A percentile compares a stretch with the other conserved stretches of the same genome.
phyloP scores from a whole-genome alignment of 2,329 filamentous ascomycete species.

The Ceratocystis albifundus region DNA sequence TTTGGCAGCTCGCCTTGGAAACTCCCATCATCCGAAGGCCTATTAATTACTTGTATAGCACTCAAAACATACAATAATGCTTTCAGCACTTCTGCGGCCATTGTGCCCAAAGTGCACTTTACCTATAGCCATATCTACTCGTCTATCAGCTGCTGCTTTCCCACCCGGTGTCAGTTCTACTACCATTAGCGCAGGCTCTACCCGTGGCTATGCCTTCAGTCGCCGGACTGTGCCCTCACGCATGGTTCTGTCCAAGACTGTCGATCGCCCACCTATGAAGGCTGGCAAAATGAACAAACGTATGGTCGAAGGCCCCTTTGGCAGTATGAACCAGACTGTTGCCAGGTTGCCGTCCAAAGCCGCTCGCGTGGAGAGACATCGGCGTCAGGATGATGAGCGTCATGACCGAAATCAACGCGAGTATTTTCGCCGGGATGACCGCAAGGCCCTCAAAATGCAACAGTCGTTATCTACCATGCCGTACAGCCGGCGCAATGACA shows the following conservation, averaged over 20 bases:
- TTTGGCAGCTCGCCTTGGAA: neutral
- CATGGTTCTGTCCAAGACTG: slow-evolving; percentile 47
- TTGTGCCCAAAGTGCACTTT: neutral
- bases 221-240: slow-evolving; percentile 35
- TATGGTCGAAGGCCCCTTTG: slow-evolving; percentile 40
- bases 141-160: neutral
- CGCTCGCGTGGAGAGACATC: slow-evolving; percentile 1
- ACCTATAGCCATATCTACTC: neutral
- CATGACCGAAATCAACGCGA: slow-evolving; percentile 29
- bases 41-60: neutral
- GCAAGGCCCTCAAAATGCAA: slow-evolving; percentile 90
- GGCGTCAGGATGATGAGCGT: slow-evolving; percentile 13
- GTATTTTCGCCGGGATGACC: slow-evolving; percentile 32
- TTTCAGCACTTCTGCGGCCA: slow-evolving; percentile 12
- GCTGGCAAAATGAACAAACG: slow-evolving; percentile 32
- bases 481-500: slow-evolving; percentile 51
- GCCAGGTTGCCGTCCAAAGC: slow-evolving; percentile 31
- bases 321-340: slow-evolving; percentile 45
- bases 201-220: slow-evolving; percentile 16
- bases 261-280: slow-evolving; percentile 34
- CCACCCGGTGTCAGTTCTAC: neutral
- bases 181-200: neutral
- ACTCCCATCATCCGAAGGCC: no score
- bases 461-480: slow-evolving; percentile 62
- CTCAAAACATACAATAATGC: neutral